phyloP scores from a whole-genome alignment of 78 protist genomes.

The Chrysochromulina tobinii region DNA sequence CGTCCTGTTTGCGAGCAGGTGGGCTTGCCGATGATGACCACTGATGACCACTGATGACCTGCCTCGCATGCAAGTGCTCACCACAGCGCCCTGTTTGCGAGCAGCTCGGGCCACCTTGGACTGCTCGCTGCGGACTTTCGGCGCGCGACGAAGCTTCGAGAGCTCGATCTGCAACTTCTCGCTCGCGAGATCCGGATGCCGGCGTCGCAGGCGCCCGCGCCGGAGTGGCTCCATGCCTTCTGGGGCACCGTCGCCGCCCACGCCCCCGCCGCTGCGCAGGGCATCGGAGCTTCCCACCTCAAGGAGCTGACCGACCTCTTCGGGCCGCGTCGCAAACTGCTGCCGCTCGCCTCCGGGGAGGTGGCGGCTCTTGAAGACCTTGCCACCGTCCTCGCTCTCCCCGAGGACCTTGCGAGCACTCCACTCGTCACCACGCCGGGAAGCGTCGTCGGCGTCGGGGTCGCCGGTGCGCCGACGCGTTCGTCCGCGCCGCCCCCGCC shows the following conservation, averaged over 20 bases:
- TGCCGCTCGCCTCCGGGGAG: background rate
- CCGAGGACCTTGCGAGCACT: background rate
- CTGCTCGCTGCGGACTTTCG: background rate
- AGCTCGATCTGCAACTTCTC: background rate
- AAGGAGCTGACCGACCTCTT: background rate
- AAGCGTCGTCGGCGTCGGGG: no score
- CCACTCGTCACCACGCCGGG: no score
- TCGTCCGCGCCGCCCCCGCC: no score
- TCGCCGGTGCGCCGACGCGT: no score
- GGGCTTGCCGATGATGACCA: no score
- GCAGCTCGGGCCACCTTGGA: no score
- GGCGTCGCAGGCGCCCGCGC: background rate
- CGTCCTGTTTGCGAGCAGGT: background rate
- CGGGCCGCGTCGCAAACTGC: background rate
- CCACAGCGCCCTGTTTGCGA: no score
- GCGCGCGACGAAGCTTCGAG: background rate
- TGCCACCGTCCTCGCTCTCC: background rate
- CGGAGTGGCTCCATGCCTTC: background rate
- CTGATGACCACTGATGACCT: no score
- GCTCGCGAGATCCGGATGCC: background rate
- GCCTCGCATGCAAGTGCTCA: no score
- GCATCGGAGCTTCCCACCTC: background rate
- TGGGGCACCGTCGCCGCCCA: background rate
- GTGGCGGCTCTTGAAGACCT: background rate
- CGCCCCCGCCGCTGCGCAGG: background rate